Base-by-base conservation (phyloP, 805 yeast species). In the Suhomyces pyralidae region DNA sequence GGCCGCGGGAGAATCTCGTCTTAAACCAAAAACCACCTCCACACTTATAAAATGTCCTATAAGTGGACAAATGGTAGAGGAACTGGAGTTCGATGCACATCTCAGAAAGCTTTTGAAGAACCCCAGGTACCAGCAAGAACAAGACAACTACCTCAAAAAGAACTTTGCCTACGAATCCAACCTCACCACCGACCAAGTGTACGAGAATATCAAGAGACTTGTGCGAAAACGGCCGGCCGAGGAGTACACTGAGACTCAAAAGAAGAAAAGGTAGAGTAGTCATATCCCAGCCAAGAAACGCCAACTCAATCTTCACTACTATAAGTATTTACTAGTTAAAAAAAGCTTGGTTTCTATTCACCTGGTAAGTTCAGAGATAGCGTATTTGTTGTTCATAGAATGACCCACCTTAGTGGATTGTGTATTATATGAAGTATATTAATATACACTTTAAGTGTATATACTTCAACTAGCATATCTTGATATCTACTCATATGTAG, bases 91-190 rank as follows among this genome's bases (percentile, higher is more conserved):
- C 63, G 86, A 82, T 54, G 80, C 78, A 55, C 97, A 93, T 65
- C 73, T 92, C 58, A 80, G 81, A 54, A 80, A 84, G 14, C 72
- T 87, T 51, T 72, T 89, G 36, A 70, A 92, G 45, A 96, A 92
- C 67, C 96, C 97, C 2, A 76, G 81, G 58, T 89, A 88, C 69
- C 79, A 82, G 57, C 83, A 82, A 51, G 90, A 90, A 65, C 84
- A 82, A 61, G 81, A 76, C 42, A 78, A 81, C 50, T 86, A 80
- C 65, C 81, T 85, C 57, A 66, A 74, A 19, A 85, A 85, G 64
- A 81, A 83, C 57, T 76, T 77, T 61, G 61, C 67, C 19, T 69
- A 74, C 51, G 66, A 78, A 10, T 71, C 78, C 7, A 83, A 82
- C 58, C 62, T 82, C 48, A 74, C 81, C 5, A 75, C 81, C 1